phyloP scores from a whole-genome alignment of 2,329 filamentous ascomycete genomes.

The Didymosphaeria variabile region DNA sequence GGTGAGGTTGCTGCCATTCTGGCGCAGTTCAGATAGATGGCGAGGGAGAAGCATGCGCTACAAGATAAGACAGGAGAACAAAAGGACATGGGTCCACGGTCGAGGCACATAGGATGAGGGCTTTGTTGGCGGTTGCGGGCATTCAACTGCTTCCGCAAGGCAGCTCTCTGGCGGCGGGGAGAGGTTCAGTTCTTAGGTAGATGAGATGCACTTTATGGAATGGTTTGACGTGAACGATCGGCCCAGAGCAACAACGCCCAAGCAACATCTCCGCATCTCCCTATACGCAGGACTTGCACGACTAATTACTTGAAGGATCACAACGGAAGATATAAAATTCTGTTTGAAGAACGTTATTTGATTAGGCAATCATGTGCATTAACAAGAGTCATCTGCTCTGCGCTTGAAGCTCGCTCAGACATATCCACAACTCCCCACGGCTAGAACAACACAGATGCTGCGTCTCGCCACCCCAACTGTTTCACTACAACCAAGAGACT shows the following conservation, averaged over 20 bases:
- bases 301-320: not conserved
- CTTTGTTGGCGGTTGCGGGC: conserved; percentile 16
- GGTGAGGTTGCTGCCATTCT: not conserved
- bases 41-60: not conserved
- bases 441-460: conserved; percentile 22
- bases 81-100: not conserved
- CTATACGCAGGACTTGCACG: not conserved
- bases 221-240: conserved; percentile 21
- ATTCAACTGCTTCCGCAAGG: conserved; percentile 26
- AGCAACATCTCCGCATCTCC: conserved; percentile 8
- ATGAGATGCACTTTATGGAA: conserved; percentile 16
- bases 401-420: conserved; percentile 33
- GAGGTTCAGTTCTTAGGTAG: conserved; percentile 13
- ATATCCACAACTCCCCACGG: conserved; percentile 21
- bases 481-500: conserved; percentile 30
- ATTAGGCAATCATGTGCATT: conserved; percentile 47
- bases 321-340: too few species aligned
- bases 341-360: conserved; percentile 22
- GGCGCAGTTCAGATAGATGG: too few species aligned
- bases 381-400: conserved; percentile 44
- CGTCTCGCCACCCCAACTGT: conserved; percentile 21
- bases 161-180: conserved; percentile 5
- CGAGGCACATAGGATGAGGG: conserved; percentile 15
- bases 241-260: conserved; percentile 28
- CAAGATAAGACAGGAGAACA: not conserved